Conservation (phyloP, 495 filamentous ascomycete species). For the Patellaria atrata region DNA sequence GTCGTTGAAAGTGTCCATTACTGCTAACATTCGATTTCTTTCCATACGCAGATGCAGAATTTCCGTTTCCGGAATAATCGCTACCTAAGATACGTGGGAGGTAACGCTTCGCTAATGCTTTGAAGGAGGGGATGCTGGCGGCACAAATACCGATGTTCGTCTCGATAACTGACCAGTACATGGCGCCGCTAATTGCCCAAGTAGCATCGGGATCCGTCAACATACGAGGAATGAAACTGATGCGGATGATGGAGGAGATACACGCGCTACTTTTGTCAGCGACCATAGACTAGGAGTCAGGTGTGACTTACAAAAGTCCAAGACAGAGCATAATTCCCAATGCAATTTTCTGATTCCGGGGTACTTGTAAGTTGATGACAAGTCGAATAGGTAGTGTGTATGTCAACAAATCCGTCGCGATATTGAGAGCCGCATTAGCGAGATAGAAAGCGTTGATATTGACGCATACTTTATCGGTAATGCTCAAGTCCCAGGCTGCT, state of each 20-base stretch:
- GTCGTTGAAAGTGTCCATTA: no score
- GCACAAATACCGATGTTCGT: constrained; percentile 7
- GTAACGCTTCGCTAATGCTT: constrained; percentile 6
- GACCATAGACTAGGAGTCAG: not conserved
- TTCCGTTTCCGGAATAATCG: not conserved
- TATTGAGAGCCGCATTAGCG: constrained; percentile 8
- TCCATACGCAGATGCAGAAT: not conserved
- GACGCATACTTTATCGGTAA: constrained; percentile 6
- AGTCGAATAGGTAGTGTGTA: constrained; percentile 9
- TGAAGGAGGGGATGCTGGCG: constrained; percentile 7
- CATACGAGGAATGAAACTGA: constrained; percentile 1
- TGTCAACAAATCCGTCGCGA: constrained; percentile 8
- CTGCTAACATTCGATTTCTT: no score
- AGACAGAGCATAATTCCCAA: constrained; percentile 5
- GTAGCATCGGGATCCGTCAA: constrained; percentile 3
- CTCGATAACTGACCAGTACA: constrained; percentile 9
- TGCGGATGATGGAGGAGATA: constrained; percentile 7
- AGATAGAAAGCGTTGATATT: constrained; percentile 10
- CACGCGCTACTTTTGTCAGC: no score
- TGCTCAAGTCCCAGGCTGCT: constrained; percentile 8
- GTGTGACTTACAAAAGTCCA: constrained; percentile 9
- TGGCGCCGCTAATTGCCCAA: constrained; percentile 2
- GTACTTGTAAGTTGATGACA: constrained; percentile 7
- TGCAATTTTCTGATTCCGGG: constrained; percentile 5
- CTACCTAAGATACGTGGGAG: constrained; percentile 1